Evolutionary conservation across 768 basidiomycete genomes (phyloP), one percentile per base, ranked within the genome.

Genomic region (Kwoniella newhampshirensis): DNA sequence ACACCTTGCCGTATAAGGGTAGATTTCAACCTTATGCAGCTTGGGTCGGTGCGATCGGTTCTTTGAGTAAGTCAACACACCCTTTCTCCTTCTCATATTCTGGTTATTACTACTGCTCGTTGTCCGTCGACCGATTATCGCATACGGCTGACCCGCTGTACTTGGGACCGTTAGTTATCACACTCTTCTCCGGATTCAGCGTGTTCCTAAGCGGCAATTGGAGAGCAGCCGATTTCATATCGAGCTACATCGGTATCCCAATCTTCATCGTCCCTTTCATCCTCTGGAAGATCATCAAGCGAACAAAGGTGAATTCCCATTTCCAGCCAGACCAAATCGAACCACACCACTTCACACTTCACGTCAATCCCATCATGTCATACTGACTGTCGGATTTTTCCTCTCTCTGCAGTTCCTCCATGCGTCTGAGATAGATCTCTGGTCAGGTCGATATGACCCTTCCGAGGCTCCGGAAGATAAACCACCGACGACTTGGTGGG

Each of bases 131-230:
- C n/a, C n/a, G n/a, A n/a, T n/a, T n/a, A n/a, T n/a, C n/a, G n/a
- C n/a, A n/a, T n/a, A n/a, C n/a, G n/a, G n/a, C n/a, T n/a, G n/a
- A 44, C 9, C 9, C 21, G 12, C n/a, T n/a, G n/a, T 42, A n/a
- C 40, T 42, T 42, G n/a, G 7, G 7, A 7, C 40, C 7, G 6
- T 5, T 36, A 35, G 46, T 73, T 50, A 63, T 70, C 56, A 62
- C 63, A 48, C 3, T 70, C 25, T 57, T 67, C 40, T 63, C 61
- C 40, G 69, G 72, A 9, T 74, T 68, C 54, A 30, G 53, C 21
- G 62, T 67, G 37, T 71, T 71, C 59, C 53, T 71, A 51, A 59
- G 56, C 28, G 62, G 64, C 23, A 63, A 66, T 49, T 74, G 61
- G 61, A 46, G 25, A 28, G 59, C 46, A 2, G 44, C 63, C 13